phyloP scores from a whole-genome alignment of 2,329 filamentous ascomycete species.

The Epichloe uncinata region DNA sequence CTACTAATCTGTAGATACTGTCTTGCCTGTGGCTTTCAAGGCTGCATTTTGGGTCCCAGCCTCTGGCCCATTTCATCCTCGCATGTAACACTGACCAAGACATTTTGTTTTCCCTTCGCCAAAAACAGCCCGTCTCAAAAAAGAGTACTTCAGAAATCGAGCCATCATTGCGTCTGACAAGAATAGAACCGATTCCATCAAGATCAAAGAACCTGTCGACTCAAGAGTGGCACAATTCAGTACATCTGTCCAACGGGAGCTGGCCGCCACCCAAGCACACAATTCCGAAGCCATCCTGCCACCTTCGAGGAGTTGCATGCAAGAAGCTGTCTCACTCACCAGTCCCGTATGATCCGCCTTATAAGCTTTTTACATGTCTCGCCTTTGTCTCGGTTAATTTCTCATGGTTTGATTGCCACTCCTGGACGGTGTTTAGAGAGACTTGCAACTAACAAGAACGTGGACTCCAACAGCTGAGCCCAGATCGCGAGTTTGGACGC shows the following conservation, averaged over 20 bases:
- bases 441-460: not conserved
- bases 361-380: not conserved
- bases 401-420: not conserved
- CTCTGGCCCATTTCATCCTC: not conserved
- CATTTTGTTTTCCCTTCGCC: not conserved
- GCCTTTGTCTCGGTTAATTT: not conserved
- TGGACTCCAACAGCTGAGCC: not conserved
- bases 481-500: not conserved
- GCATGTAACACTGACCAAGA: constrained; percentile 4
- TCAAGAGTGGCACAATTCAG: not conserved
- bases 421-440: not conserved
- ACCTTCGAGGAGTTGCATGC: not conserved
- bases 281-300: not conserved
- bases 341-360: constrained; percentile 1
- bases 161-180: constrained; percentile 29
- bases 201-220: constrained; percentile 18
- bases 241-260: not conserved
- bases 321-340: not conserved
- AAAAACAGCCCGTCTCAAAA: constrained; percentile 23
- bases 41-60: constrained; percentile 4
- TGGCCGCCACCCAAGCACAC: not conserved
- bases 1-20: not conserved
- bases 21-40: not conserved
- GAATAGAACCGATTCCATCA: constrained; percentile 27
- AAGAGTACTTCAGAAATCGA: constrained; percentile 29